Evolutionary conservation across 352 stramenopile species (phyloP), one percentile per base, ranked within the genome.

Genomic region (Phytophthora sansomeana): DNA sequence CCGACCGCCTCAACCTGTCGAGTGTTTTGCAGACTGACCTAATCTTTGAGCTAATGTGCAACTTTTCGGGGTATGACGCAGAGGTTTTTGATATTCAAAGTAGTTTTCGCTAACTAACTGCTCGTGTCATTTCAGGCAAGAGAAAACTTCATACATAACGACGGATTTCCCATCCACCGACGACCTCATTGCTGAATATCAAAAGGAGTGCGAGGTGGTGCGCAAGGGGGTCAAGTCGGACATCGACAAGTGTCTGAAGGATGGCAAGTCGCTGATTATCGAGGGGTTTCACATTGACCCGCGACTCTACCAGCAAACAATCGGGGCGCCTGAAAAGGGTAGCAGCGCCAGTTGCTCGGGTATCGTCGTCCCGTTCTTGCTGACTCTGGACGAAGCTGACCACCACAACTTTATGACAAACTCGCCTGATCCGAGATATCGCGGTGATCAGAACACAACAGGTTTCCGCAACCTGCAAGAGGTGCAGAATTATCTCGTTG

Each of bases 41-140:
- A 39, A 96, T 94, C 56, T 94, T 94, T 63, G 88, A 95, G 69
- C 80, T 96, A 46, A 96, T 96, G 88, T 96, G 88, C 71, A 96
- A 96, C 47, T 96, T 96, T 58, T 96, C 88, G 2, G 88, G 86
- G 88, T 96, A 58, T 14, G 72, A 58, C 32, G 6, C 26, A 30
- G 17, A 13, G 21, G 21, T 24, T 24, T 24, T 24, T 24, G 21
- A 24, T 24, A 1, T 24, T 3, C 21, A 24, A 24, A 24, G 21
- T 24, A 24, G 21, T 24, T 24, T 24, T 24, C 32, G 7, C 24
- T 28, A 17, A 19, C 3, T 16, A 8, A 24, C 21, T 24, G 21
- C 21, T 24, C 21, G 57, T 58, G 16, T 28, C 28, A 43, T 17
- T 46, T 14, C 35, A 89, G 80, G 0, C 72, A 81, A 38, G 64